A percentile compares a stretch with the other conserved stretches of the same genome.
These are phyloP conservation scores for Populus tremula DNA, from an alignment of 345 rosid species.

Conservation along the genomic window DNA sequence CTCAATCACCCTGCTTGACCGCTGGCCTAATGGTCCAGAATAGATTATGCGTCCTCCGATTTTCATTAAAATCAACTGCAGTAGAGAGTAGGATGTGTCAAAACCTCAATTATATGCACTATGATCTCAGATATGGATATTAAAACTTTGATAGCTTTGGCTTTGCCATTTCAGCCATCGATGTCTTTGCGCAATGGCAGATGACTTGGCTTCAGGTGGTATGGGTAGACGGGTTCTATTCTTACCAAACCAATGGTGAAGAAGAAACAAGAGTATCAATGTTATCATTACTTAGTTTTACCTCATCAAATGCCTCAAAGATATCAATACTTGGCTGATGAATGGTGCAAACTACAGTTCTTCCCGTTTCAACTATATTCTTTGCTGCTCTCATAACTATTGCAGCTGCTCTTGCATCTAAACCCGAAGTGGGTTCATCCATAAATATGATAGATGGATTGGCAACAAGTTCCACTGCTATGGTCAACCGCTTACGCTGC, in stretches of 20 bases:
- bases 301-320: constrained; percentile 86
- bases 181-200: neutral
- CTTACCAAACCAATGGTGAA: too few relatives aligned
- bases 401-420: constrained; percentile 90
- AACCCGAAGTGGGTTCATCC: constrained; percentile 88
- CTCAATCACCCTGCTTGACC: constrained; percentile 54
- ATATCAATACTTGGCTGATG: constrained; percentile 82
- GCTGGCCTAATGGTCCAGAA: constrained; percentile 60
- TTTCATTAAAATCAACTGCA: constrained; percentile 67
- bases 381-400: constrained; percentile 81
- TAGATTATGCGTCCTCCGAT: constrained; percentile 62
- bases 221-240: too few relatives aligned
- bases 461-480: constrained; percentile 81
- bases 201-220: too few relatives aligned
- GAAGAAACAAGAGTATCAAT: too few relatives aligned
- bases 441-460: constrained; percentile 78
- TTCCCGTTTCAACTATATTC: constrained; percentile 67
- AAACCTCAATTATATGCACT: neutral
- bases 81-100: neutral
- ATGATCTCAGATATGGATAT: neutral
- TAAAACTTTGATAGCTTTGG: neutral
- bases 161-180: neutral
- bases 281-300: constrained; percentile 10
- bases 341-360: constrained; percentile 35
- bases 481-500: constrained; percentile 72